Conservation (phyloP, 192 early-diverging fungal species). For the Coemansia nantahalensis region DNA sequence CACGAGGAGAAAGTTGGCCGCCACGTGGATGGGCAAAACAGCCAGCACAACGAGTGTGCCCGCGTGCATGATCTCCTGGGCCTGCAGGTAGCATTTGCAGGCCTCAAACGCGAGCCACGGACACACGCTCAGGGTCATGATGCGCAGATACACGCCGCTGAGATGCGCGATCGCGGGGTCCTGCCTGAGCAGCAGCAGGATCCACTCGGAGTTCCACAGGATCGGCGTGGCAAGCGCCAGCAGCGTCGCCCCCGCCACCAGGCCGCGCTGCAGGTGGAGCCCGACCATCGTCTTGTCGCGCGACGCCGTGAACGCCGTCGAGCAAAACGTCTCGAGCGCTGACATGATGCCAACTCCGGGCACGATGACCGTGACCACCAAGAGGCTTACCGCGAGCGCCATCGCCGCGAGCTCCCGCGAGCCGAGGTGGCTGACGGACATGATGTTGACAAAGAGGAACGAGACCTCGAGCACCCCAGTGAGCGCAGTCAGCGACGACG, state of each 20-base stretch:
- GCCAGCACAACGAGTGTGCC: slow-evolving; percentile 65
- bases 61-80: slow-evolving; percentile 83
- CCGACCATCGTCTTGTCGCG: slow-evolving; percentile 12
- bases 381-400: slow-evolving; percentile 61
- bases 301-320: background rate
- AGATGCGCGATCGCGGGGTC: slow-evolving; percentile 61
- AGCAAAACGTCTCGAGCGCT: slow-evolving; percentile 6
- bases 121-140: slow-evolving; percentile 66
- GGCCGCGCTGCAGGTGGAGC: slow-evolving; percentile 33
- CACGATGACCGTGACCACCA: slow-evolving; percentile 19
- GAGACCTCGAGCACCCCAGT: slow-evolving; percentile 57
- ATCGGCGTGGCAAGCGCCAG: slow-evolving; percentile 7
- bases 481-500: slow-evolving; percentile 27
- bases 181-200: slow-evolving; percentile 49
- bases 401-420: slow-evolving; percentile 60
- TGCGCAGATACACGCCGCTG: slow-evolving; percentile 61
- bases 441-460: slow-evolving; percentile 54
- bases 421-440: slow-evolving; percentile 40
- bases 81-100: slow-evolving; percentile 76
- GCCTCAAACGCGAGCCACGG: slow-evolving; percentile 77
- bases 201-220: slow-evolving; percentile 25
- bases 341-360: slow-evolving; percentile 62
- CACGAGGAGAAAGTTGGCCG: slow-evolving; percentile 76
- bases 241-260: slow-evolving; percentile 15
- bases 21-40: slow-evolving; percentile 66